Percentiles rank a stretch among this genome's conserved stretches.
Evolutionary conservation across 306 rosid species (phyloP).

Genomic region (Erythrophleum fordii): DNA sequence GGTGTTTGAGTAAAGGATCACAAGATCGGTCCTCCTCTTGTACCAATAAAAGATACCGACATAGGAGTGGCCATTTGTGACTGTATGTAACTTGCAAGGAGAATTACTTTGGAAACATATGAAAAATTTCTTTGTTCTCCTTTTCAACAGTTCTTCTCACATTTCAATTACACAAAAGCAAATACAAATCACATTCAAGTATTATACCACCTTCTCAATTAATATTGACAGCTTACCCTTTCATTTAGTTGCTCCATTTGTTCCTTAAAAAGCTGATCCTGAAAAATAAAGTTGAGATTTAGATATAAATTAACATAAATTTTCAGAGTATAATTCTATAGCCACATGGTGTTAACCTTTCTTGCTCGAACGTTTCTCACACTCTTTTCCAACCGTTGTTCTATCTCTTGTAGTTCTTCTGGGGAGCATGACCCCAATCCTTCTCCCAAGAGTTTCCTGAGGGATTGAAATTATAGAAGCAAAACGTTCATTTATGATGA

Average conservation of each 20-base stretch:
- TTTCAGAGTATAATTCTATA: background rate
- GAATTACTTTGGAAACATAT: too few relatives aligned
- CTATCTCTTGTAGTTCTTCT: slow-evolving; percentile 73
- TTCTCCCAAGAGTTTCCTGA: slow-evolving; percentile 57
- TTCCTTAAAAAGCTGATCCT: slow-evolving; percentile 75
- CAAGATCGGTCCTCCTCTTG: too few relatives aligned
- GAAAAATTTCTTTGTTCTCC: too few relatives aligned
- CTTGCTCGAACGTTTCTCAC: slow-evolving; percentile 48
- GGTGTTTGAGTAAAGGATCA: too few relatives aligned
- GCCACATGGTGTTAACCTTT: slow-evolving; percentile 30
- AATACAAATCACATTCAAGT: background rate
- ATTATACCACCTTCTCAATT: slow-evolving; percentile 7
- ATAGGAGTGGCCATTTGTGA: too few relatives aligned
- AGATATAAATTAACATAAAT: slow-evolving; percentile 2
- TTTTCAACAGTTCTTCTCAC: too few relatives aligned
- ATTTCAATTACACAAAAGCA: too few relatives aligned
- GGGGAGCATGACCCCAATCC: slow-evolving; percentile 64
- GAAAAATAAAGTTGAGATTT: slow-evolving; percentile 32
- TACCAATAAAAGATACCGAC: too few relatives aligned
- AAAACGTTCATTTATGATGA: background rate
- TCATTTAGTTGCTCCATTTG: slow-evolving; percentile 63
- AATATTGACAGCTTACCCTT: slow-evolving; percentile 56
- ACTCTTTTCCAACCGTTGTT: slow-evolving; percentile 73
- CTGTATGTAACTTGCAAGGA: too few relatives aligned
- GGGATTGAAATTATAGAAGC: slow-evolving; percentile 19